These are phyloP conservation scores for Chaetothyriales sp. DNA, from an alignment of 2,329 filamentous ascomycete species.

Conservation along the genomic window DNA sequence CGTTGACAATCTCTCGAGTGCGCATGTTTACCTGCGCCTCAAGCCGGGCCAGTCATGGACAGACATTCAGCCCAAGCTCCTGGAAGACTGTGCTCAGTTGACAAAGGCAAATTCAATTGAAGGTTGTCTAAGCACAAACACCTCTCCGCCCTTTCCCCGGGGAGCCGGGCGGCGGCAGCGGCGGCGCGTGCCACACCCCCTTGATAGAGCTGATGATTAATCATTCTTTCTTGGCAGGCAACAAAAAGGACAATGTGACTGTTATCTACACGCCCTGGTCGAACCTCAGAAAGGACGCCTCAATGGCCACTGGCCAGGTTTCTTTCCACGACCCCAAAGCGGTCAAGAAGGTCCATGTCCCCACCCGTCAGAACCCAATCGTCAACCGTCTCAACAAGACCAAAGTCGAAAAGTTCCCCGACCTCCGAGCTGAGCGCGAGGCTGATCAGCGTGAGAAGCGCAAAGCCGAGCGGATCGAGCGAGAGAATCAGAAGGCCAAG, in stretches of 20 bases:
- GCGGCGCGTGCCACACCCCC: background rate
- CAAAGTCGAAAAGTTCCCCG: constrained; percentile 71
- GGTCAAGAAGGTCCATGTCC: constrained; percentile 69
- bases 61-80: constrained; percentile 53
- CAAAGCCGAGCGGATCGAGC: constrained; percentile 42
- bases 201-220: constrained; percentile 6
- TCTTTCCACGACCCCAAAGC: constrained; percentile 76
- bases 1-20: constrained; percentile 90
- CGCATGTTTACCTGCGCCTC: constrained; percentile 87
- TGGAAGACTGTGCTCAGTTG: constrained; percentile 85
- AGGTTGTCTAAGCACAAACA: constrained; percentile 39
- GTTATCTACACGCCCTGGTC: constrained; percentile 97
- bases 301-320: constrained; percentile 90
- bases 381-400: constrained; percentile 99
- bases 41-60: constrained; percentile 71
- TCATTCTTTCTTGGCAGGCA: constrained; percentile 42
- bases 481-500: constrained; percentile 26
- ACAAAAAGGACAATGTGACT: constrained; percentile 96
- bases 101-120: constrained; percentile 99
- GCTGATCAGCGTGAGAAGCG: constrained; percentile 57
- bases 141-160: too few relatives aligned
- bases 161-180: background rate
- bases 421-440: constrained; percentile 69
- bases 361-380: constrained; percentile 69
- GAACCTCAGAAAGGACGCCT: constrained; percentile 87